Evolutionary conservation across 169 alveolate species (phyloP), one percentile per base, ranked within the genome.

Genomic region (Neospora caninum): DNA sequence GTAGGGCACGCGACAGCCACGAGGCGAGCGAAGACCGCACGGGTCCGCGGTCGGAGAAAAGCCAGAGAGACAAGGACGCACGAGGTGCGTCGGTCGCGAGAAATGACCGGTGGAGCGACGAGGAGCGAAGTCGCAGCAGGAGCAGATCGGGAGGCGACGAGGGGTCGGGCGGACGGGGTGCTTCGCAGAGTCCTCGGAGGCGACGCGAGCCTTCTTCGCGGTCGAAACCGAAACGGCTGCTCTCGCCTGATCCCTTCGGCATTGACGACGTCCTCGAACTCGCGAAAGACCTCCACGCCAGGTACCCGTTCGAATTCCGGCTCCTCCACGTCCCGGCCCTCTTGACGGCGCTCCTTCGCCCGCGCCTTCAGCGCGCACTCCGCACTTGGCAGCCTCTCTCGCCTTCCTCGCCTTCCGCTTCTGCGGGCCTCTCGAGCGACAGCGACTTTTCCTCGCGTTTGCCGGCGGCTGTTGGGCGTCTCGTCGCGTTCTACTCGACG

Each of bases 321-420:
- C 20, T 82, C 7, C 67, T 88, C 16, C 88, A 73, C 64, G 80
- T 54, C 42, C 88, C 88, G 6, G 82, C 80, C 27, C 73, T 83
- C 34, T 69, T 49, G 41, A 80, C 88, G 25, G 94, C 94, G 67
- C 86, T 88, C 27, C 86, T 64, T 25, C 58, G 93, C 42, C 86
- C 54, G 39, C 82, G 45, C 10, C 84, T 88, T n/a, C 86, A 88
- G 82, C 84, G 93, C 18, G 42, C n/a, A 18, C 42, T 36, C 31
- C 20, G 64, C 18, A 22, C 27, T 25, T 88, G 93, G 93, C 13
- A n/a, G 29, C 93, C 93, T n/a, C 93, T 88, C 41, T 18, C 69
- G 45, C 27, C 42, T 18, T 34, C 42, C 7, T n/a, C 42, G 45
- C 1, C 84, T 13, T 16, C 73, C 31, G 25, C 73, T 64, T 7